Conservation (phyloP, 345 rosid genomes). For the Xanthoceras sorbifolium region DNA sequence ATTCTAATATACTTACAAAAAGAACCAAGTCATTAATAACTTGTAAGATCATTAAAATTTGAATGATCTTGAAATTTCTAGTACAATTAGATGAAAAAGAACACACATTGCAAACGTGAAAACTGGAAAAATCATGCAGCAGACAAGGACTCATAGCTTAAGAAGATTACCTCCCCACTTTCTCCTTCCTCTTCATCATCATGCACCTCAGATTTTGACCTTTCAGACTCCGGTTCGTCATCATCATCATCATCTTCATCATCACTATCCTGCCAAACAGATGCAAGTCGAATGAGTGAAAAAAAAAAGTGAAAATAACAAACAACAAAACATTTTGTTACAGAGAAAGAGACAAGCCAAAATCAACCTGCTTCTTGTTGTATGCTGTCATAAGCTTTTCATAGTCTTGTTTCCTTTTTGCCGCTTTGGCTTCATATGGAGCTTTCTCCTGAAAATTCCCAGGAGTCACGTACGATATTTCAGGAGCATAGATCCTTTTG, state of each 20-base stretch:
- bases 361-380: constrained; percentile 48
- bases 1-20: too few species aligned
- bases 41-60: neutral
- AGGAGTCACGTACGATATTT: neutral
- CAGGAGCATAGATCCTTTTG: neutral
- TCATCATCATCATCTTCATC: constrained; percentile 22
- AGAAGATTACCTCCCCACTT: constrained; percentile 26
- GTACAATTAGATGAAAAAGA: too few species aligned
- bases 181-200: constrained; percentile 33
- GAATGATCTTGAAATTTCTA: neutral
- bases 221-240: constrained; percentile 24
- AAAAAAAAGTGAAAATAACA: neutral
- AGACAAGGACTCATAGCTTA: neutral
- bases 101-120: neutral
- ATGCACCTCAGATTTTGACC: constrained; percentile 32
- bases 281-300: neutral
- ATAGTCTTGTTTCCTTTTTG: constrained; percentile 46
- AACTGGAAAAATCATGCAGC: neutral
- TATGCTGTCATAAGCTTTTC: constrained; percentile 53
- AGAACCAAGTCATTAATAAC: too few species aligned
- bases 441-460: constrained; percentile 44
- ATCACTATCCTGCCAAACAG: constrained; percentile 20
- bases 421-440: constrained; percentile 57
- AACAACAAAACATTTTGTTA: neutral
- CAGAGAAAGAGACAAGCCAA: neutral